Evolutionary conservation across 371 early-diverging fungal genomes (phyloP).

Genomic region (Apophysomyces trapeziformis): DNA sequence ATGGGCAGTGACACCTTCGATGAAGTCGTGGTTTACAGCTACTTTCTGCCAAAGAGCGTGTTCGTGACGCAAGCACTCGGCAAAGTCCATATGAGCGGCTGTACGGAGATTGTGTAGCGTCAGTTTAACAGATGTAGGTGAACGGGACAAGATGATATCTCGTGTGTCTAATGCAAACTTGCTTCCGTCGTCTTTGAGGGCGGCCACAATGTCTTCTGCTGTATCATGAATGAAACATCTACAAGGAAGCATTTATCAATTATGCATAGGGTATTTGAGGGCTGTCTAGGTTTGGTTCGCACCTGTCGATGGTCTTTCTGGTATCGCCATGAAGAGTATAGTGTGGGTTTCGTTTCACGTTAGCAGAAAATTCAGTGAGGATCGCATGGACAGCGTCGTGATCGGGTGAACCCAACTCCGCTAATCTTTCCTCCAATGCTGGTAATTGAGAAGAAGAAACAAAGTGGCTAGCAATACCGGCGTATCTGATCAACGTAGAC

Average conservation of each 20-base stretch:
- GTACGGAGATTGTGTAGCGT: slow-evolving; percentile 74
- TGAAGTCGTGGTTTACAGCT: slow-evolving; percentile 54
- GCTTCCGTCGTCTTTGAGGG: slow-evolving; percentile 68
- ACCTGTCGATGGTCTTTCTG: slow-evolving; percentile 36
- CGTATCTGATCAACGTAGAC: slow-evolving; percentile 42
- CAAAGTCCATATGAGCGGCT: slow-evolving; percentile 47
- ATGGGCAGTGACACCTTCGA: slow-evolving; percentile 77
- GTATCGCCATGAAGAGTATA: slow-evolving; percentile 12
- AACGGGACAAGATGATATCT: slow-evolving; percentile 58
- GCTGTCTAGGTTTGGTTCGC: neutral
- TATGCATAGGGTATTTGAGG: no score
- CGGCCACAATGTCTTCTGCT: slow-evolving; percentile 81
- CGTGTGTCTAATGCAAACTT: slow-evolving; percentile 73
- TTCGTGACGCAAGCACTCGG: slow-evolving; percentile 71
- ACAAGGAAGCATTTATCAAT: neutral
- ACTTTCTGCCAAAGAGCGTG: slow-evolving; percentile 63
- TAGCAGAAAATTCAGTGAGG: slow-evolving; percentile 82
- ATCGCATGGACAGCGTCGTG: slow-evolving; percentile 75
- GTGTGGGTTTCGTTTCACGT: slow-evolving; percentile 1
- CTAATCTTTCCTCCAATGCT: slow-evolving; percentile 70
- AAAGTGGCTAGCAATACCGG: slow-evolving; percentile 91
- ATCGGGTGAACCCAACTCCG: slow-evolving; percentile 73
- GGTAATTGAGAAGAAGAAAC: slow-evolving; percentile 79
- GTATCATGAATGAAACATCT: slow-evolving; percentile 83
- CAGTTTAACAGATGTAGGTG: slow-evolving; percentile 83